These are phyloP conservation scores for Biscogniauxia sp. DNA, from an alignment of 2,329 filamentous ascomycete genomes.

Conservation along the genomic window DNA sequence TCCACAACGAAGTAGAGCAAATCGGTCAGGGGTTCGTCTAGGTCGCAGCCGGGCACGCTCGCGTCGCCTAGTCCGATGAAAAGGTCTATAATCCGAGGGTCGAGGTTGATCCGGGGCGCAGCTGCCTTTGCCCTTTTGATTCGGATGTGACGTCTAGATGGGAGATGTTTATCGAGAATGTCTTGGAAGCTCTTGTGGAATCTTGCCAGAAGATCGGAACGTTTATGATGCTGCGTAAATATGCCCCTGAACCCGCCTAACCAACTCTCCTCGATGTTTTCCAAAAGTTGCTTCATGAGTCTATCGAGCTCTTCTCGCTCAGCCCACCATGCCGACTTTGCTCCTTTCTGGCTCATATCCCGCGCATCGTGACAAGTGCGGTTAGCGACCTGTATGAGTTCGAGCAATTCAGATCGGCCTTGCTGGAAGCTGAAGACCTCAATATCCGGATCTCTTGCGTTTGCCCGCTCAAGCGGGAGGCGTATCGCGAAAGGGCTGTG, in stretches of 20 bases:
- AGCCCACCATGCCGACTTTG: conserved; percentile 85
- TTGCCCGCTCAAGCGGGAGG: conserved; percentile 79
- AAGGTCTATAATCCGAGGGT: conserved; percentile 71
- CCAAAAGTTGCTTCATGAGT: conserved; percentile 72
- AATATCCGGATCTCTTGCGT: conserved; percentile 71
- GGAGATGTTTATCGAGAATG: conserved; percentile 79
- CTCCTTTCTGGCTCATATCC: conserved; percentile 70
- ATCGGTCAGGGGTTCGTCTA: conserved; percentile 89
- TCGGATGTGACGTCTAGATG: conserved; percentile 68
- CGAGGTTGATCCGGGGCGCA: conserved; percentile 45
- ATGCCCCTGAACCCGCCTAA: conserved; percentile 92
- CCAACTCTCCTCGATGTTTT: conserved; percentile 90
- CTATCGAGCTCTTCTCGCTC: conserved; percentile 77
- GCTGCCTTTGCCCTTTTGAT: conserved; percentile 51
- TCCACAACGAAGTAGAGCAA: conserved; percentile 95
- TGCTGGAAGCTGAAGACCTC: conserved; percentile 82
- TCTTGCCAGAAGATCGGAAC: conserved; percentile 63
- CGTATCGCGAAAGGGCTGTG: conserved; percentile 82
- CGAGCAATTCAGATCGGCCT: conserved; percentile 73
- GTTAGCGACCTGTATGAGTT: conserved; percentile 81
- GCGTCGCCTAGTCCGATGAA: conserved; percentile 84
- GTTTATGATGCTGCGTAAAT: conserved; percentile 71
- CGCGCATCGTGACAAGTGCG: conserved; percentile 72
- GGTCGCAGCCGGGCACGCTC: conserved; percentile 63
- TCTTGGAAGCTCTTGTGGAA: conserved; percentile 78